Percentiles rank a stretch among this genome's conserved stretches.
Conservation (phyloP, 1,284 basidiomycete genomes). For the Heterobasidion irregulare region DNA sequence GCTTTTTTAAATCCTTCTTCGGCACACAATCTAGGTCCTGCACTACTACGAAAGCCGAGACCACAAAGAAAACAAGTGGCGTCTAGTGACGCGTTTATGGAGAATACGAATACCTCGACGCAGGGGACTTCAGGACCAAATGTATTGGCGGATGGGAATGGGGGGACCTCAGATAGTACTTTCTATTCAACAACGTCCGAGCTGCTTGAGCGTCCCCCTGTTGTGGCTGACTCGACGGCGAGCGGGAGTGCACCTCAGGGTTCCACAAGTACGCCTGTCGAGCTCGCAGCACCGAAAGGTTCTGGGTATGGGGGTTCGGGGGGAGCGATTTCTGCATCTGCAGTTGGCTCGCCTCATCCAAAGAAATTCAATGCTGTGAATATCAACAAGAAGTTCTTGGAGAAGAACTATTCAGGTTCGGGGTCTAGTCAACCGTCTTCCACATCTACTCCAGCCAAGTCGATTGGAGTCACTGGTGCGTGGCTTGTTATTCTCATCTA, state of each 20-base stretch:
- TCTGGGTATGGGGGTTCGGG: slow-evolving; percentile 6
- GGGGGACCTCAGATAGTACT: slow-evolving; percentile 5
- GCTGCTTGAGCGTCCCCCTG: slow-evolving; percentile 5
- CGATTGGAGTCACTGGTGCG: slow-evolving; percentile 44
- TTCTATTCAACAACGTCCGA: slow-evolving; percentile 11
- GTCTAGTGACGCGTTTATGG: slow-evolving; percentile 76
- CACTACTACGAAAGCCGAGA: neutral
- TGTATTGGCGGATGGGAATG: slow-evolving; percentile 25
- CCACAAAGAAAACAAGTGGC: slow-evolving; percentile 20
- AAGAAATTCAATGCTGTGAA: slow-evolving; percentile 85
- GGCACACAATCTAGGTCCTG: neutral
- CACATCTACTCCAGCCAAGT: slow-evolving; percentile 34
- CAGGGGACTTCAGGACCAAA: slow-evolving; percentile 34
- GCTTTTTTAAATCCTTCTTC: neutral
- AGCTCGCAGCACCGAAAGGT: slow-evolving; percentile 7
- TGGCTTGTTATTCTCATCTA: slow-evolving; percentile 10
- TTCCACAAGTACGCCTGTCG: slow-evolving; percentile 28
- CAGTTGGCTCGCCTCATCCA: slow-evolving; percentile 38
- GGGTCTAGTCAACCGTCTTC: slow-evolving; percentile 27
- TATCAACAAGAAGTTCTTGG: slow-evolving; percentile 91
- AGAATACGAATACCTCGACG: slow-evolving; percentile 43
- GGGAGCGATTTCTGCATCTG: slow-evolving; percentile 6
- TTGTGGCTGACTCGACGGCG: slow-evolving; percentile 7
- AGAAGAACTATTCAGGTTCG: slow-evolving; percentile 63
- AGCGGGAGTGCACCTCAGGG: slow-evolving; percentile 12